Conservation (phyloP, 2,329 filamentous ascomycete species). For the Penicillium frequentans region DNA sequence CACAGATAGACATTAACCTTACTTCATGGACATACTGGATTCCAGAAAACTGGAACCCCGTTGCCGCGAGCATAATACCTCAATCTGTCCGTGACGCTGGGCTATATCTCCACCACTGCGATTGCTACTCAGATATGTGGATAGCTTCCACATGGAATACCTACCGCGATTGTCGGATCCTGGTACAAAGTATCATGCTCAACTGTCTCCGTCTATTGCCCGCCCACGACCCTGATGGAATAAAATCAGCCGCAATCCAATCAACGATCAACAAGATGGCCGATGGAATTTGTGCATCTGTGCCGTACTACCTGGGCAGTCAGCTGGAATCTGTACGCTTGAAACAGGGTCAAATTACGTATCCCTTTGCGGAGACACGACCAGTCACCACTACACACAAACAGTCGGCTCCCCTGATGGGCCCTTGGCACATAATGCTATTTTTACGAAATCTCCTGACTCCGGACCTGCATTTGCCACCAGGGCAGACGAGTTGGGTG, state of each 20-base stretch:
- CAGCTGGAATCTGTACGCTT: constrained; percentile 24
- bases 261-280: constrained; percentile 18
- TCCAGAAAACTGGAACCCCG: constrained; percentile 25
- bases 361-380: constrained; percentile 22
- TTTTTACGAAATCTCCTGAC: constrained; percentile 21
- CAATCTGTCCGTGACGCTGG: constrained; percentile 27
- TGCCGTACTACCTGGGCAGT: constrained; percentile 29
- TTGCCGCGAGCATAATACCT: constrained; percentile 23
- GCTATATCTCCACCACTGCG: constrained; percentile 26
- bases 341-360: constrained; percentile 21
- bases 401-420: constrained; percentile 26
- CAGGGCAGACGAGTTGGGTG: constrained; percentile 23
- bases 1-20: constrained; percentile 22
- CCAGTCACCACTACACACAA: constrained; percentile 18
- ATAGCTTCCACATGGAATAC: constrained; percentile 31
- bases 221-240: constrained; percentile 2
- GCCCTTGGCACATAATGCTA: constrained; percentile 25
- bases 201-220: constrained; percentile 23
- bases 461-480: constrained; percentile 16
- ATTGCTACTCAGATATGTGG: constrained; percentile 33
- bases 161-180: constrained; percentile 30
- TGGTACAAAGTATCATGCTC: constrained; percentile 29
- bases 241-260: constrained; percentile 2
- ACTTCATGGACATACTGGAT: constrained; percentile 24
- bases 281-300: constrained; percentile 27